These are phyloP conservation scores for Dioscorea dumetorum DNA, from an alignment of 106 monocot genomes.

Conservation along the genomic window DNA sequence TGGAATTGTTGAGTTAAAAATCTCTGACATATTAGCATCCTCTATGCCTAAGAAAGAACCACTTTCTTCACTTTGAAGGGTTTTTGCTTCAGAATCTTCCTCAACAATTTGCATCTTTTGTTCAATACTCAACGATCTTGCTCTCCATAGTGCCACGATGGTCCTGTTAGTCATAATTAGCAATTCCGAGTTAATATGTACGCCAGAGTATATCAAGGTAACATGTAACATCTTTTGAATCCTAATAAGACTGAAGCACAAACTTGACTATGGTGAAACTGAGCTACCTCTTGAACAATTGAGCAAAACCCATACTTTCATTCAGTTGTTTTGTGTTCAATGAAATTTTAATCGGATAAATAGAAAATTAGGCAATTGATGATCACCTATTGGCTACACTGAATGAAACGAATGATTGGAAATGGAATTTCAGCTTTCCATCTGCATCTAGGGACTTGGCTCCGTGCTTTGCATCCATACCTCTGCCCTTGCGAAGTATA, in stretches of 20 bases:
- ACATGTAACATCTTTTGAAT: too few species aligned
- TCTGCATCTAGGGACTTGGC: slow-evolving; percentile 55
- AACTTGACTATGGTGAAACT: too few species aligned
- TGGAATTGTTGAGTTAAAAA: slow-evolving; percentile 21
- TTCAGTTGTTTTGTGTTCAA: too few species aligned
- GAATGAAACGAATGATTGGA: slow-evolving; percentile 86
- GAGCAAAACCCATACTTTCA: too few species aligned
- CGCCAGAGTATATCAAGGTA: too few species aligned
- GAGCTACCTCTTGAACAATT: too few species aligned
- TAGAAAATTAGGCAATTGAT: neutral
- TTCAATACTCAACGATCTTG: slow-evolving; percentile 28
- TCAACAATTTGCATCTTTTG: slow-evolving; percentile 32
- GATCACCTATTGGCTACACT: slow-evolving; percentile 61
- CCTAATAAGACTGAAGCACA: too few species aligned
- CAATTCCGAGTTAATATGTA: neutral
- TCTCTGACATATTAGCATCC: slow-evolving; percentile 29
- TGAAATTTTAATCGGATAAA: too few species aligned
- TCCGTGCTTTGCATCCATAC: slow-evolving; percentile 72
- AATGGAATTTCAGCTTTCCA: slow-evolving; percentile 75
- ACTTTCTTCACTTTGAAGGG: slow-evolving; percentile 22
- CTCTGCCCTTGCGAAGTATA: slow-evolving; percentile 60
- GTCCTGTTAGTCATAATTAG: slow-evolving; percentile 23
- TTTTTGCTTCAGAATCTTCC: slow-evolving; percentile 33
- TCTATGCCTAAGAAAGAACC: slow-evolving; percentile 27
- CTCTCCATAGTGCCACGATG: slow-evolving; percentile 42